Base-by-base conservation (phyloP, 202 grass and related monocot species). In the Eragrostis tef region DNA sequence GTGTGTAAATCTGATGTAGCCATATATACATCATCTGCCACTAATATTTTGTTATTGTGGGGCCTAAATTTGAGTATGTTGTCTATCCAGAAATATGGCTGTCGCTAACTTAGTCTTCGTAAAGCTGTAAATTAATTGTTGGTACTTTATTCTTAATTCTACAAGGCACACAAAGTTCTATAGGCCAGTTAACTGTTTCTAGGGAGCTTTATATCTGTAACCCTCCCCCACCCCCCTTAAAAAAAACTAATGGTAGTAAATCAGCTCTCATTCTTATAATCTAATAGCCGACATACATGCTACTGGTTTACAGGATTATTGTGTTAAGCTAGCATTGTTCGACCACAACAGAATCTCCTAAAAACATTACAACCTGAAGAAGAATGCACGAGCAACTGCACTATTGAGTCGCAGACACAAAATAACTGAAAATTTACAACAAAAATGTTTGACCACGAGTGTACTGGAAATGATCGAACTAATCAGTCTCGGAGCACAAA, bases 11-110 rank as follows among this genome's bases (percentile, higher is more conserved):
- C 34, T 52, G 20, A 29, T 15, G 4, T 9, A 24, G 29, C 34
- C 58, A 19, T 53, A 44, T 43, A 76, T 53, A 44, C 52, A 76
- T 70, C 14, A 67, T 74, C 26, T 62, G 62, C 43, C 52, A 52
- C 8, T 16, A 70, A 22, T 64, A 53, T 53, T 53, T 39, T 39
- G 4, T 39, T 39, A 39, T 39, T 11, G 25, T 64, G 70, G 20
- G 27, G 22, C 13, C 74, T 67, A 73, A 36, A 49, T 22, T 77
- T 9, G 36, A 53, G 27, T 64, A 52, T 61, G 42, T 13, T 10
- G 19, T 63, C 52, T 54, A n/a, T 34, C 44, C 19, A 71, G 17
- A 82, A 45, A 64, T 13, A 71, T 46, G 41, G 27, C 4, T n/a
- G 44, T 39, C 39, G 29, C 29, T 31, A 31, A 31, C 29, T 31